Conservation (phyloP, 2,329 filamentous ascomycete species). For the Penicillium sp. region DNA sequence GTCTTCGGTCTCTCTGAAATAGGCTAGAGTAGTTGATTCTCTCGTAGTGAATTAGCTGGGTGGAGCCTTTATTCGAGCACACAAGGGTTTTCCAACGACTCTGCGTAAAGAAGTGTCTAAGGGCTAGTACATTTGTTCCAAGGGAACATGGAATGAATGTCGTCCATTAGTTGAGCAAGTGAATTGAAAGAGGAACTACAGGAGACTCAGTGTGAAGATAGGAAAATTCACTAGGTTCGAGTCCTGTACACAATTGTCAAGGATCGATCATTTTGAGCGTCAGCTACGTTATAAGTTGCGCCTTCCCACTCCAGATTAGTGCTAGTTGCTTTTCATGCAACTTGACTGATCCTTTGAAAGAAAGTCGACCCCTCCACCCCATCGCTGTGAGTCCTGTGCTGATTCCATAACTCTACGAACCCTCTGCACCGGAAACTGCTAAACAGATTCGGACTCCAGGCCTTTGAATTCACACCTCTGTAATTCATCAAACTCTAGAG, state of each 20-base stretch:
- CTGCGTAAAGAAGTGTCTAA: neutral
- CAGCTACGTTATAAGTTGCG: neutral
- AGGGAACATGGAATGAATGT: neutral
- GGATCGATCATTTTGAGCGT: neutral
- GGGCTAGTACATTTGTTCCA: neutral
- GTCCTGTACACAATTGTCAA: neutral
- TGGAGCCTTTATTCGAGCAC: neutral
- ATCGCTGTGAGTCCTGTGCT: neutral
- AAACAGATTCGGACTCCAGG: no score
- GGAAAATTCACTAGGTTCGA: neutral
- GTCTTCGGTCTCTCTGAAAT: neutral
- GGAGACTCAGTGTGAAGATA: neutral
- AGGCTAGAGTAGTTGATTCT: neutral
- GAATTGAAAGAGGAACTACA: neutral
- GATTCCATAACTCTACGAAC: neutral
- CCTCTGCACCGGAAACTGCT: neutral
- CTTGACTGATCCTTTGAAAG: neutral
- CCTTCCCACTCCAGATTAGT: neutral
- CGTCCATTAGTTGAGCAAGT: neutral
- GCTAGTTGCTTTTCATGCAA: neutral
- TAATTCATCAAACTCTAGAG: no score
- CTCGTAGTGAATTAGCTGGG: neutral
- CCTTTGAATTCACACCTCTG: neutral
- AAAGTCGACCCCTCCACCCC: neutral
- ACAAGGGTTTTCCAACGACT: neutral